A percentile compares a stretch with the other conserved stretches of the same genome.
Conservation (phyloP, 495 filamentous ascomycete genomes). For the Chaetomidium leptoderma region DNA sequence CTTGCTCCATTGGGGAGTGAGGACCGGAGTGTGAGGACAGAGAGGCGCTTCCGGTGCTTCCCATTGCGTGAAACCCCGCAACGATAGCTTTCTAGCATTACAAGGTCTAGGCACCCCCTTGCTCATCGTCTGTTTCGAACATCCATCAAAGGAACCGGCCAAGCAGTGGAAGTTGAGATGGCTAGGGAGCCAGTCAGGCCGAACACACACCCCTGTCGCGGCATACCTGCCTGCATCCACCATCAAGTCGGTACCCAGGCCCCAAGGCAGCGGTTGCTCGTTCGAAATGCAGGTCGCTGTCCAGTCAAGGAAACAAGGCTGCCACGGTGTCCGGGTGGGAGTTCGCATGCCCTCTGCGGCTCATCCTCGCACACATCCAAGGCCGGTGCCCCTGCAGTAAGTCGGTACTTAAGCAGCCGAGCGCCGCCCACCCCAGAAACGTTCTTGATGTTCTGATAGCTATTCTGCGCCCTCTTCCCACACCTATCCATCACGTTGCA, state of each 20-base stretch:
- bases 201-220: neutral
- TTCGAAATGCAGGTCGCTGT: neutral
- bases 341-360: neutral
- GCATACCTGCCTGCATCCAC: neutral
- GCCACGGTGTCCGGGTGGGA: neutral
- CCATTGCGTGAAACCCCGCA: too few relatives aligned
- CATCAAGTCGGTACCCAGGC: neutral
- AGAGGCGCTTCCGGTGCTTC: too few relatives aligned
- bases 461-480: neutral
- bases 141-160: too few relatives aligned
- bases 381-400: neutral
- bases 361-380: neutral
- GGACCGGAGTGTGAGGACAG: too few relatives aligned
- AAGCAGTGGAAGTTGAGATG: too few relatives aligned
- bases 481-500: neutral
- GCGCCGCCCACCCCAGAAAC: neutral
- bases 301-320: slow-evolving; percentile 7
- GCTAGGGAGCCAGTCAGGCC: too few relatives aligned
- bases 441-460: neutral
- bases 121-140: too few relatives aligned
- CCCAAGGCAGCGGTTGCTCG: neutral
- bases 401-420: neutral
- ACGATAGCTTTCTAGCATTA: too few relatives aligned
- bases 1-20: too few relatives aligned
- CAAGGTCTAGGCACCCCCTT: too few relatives aligned